These are phyloP conservation scores for Colletotrichum gigasporum DNA, from an alignment of 2,329 filamentous ascomycete species.

Conservation along the genomic window DNA sequence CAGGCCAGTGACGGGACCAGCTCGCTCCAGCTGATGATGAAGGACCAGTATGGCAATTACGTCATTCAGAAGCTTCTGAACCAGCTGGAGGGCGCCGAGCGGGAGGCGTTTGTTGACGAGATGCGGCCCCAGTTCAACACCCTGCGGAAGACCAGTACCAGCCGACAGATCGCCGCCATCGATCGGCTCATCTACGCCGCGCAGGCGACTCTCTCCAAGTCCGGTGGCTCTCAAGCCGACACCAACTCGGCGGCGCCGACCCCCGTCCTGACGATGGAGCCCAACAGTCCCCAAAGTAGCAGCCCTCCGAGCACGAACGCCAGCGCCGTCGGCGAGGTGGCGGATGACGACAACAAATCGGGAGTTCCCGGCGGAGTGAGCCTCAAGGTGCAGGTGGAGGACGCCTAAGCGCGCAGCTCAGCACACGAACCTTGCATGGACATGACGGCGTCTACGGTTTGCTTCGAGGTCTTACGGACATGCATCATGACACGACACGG, in stretches of 20 bases:
- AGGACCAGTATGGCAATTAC: constrained; percentile 94
- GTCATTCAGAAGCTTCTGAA: constrained; percentile 90
- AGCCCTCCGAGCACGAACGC: constrained; percentile 71
- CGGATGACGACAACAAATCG: constrained; percentile 40
- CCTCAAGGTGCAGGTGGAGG: constrained; percentile 41
- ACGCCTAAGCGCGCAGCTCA: constrained; percentile 36
- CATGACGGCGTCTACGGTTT: constrained; percentile 20
- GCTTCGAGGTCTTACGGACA: constrained; percentile 14
- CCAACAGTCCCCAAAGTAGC: constrained; percentile 75
- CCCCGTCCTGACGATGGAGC: constrained; percentile 73
- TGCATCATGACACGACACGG: constrained; percentile 24
- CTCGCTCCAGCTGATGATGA: constrained; percentile 81
- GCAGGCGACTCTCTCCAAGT: constrained; percentile 24
- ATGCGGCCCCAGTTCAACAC: constrained; percentile 69
- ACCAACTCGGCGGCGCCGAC: constrained; percentile 67
- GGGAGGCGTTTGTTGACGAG: constrained; percentile 67
- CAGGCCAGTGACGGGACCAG: constrained; percentile 71
- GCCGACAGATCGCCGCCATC: constrained; percentile 73
- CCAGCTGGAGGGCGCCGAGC: constrained; percentile 68
- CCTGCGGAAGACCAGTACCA: constrained; percentile 71
- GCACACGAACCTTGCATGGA: not conserved
- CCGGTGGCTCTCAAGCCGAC: constrained; percentile 39
- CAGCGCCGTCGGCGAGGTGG: constrained; percentile 57
- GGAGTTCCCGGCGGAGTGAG: constrained; percentile 24
- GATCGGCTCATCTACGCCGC: constrained; percentile 60